phyloP scores from a whole-genome alignment of 768 basidiomycete species.

The Galerina marginata region DNA sequence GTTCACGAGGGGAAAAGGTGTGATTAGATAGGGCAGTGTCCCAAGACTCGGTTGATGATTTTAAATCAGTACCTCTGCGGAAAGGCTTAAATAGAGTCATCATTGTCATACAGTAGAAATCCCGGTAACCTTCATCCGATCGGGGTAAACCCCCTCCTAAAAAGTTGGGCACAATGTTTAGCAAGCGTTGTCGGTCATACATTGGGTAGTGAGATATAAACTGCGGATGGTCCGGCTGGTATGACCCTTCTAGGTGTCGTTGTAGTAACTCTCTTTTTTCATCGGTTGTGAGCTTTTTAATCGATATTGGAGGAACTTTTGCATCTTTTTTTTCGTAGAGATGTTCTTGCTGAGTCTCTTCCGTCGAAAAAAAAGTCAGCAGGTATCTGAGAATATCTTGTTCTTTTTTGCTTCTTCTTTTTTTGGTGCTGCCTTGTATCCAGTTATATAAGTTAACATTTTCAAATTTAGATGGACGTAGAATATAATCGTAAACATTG shows the following conservation, averaged over 20 bases:
- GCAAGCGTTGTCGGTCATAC: neutral
- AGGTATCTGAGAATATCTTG: neutral
- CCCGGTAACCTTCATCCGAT: neutral
- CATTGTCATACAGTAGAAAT: neutral
- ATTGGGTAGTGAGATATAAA: neutral
- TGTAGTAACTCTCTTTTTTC: too few relatives aligned
- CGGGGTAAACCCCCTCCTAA: neutral
- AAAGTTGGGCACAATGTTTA: neutral
- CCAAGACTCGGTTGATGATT: conserved; percentile 23
- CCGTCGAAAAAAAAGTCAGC: too few relatives aligned
- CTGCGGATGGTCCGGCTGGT: conserved; percentile 6
- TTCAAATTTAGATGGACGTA: neutral
- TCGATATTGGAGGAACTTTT: neutral
- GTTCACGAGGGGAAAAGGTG: conserved; percentile 13
- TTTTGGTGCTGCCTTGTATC: neutral
- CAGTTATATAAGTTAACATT: neutral
- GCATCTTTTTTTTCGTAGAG: neutral
- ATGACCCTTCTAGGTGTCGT: conserved; percentile 6
- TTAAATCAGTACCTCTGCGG: conserved; percentile 27
- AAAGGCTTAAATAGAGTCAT: conserved; percentile 17
- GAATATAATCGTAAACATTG: neutral
- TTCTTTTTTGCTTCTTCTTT: neutral
- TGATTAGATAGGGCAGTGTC: conserved; percentile 24
- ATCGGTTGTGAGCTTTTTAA: neutral
- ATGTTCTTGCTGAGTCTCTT: too few relatives aligned